Conservation (phyloP, 1,139 yeast genomes). For the Pichia sp. region DNA sequence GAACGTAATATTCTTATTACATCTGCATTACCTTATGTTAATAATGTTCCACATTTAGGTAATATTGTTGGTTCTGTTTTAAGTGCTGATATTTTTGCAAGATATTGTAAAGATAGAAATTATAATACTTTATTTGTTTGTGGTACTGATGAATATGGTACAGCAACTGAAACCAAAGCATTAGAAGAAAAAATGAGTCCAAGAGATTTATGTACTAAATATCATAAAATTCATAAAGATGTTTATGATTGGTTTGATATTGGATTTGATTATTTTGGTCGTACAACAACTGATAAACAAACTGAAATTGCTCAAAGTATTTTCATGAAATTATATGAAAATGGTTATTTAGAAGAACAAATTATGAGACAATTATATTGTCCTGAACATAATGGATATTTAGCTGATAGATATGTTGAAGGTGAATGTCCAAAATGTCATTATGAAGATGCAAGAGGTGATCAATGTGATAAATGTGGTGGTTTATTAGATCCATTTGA, state of each 20-base stretch:
- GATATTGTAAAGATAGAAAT: conserved; percentile 85
- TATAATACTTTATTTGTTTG: conserved; percentile 81
- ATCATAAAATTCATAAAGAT: conserved; percentile 76
- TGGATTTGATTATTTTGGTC: conserved; percentile 90
- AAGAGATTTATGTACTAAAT: conserved; percentile 81
- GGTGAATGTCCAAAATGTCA: conserved; percentile 95
- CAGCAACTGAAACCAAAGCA: conserved; percentile 98
- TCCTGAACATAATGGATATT: conserved; percentile 79
- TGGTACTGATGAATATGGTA: conserved; percentile 99
- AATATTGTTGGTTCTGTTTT: conserved; percentile 93
- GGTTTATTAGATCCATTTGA: conserved; percentile 84
- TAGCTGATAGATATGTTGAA: conserved; percentile 96
- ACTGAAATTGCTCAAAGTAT: conserved; percentile 95
- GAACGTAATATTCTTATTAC: conserved; percentile 84
- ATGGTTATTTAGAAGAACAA: conserved; percentile 79
- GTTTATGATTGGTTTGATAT: conserved; percentile 97
- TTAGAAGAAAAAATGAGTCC: conserved; percentile 90
- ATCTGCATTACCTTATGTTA: conserved; percentile 95
- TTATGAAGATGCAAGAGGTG: conserved; percentile 97
- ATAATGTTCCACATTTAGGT: conserved; percentile 97
- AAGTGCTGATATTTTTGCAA: conserved; percentile 89
- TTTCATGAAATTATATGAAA: conserved; percentile 64
- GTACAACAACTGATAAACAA: conserved; percentile 89
- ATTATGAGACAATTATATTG: conserved; percentile 88
- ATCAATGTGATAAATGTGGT: conserved; percentile 98